A percentile compares a stretch with the other conserved stretches of the same genome.
Evolutionary conservation across 331 rosid species (phyloP).

Genomic region (Arachis monticola): DNA sequence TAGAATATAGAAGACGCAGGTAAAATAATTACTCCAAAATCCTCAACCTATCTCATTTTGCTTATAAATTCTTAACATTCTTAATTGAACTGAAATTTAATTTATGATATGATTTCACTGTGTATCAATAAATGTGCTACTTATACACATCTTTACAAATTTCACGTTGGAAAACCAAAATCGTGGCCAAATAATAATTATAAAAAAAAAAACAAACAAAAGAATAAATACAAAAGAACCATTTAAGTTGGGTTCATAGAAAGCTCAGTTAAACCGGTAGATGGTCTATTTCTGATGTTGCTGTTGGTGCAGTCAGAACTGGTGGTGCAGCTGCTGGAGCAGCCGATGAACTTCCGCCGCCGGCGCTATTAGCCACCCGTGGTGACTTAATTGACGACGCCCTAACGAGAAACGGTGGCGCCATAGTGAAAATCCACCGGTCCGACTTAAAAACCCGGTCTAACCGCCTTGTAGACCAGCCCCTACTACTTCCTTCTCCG

Average conservation of each 20-base stretch:
- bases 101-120: not conserved
- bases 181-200: not conserved
- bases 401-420: constrained; percentile 73
- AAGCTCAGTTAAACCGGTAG: constrained; percentile 47
- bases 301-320: not conserved
- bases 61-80: not conserved
- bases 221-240: constrained; percentile 20
- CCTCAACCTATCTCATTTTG: not conserved
- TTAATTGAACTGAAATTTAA: not conserved
- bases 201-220: not conserved
- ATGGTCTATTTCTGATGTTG: constrained; percentile 38
- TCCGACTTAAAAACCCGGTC: constrained; percentile 71
- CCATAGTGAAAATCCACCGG: constrained; percentile 76
- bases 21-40: not conserved
- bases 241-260: no score
- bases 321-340: not conserved
- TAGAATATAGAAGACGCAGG: no score
- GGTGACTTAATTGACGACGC: constrained; percentile 72
- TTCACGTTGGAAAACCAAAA: not conserved
- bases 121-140: not conserved
- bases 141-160: constrained; percentile 35
- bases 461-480: constrained; percentile 48
- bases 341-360: constrained; percentile 40
- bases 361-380: constrained; percentile 42
- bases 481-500: constrained; percentile 65